These are phyloP conservation scores for Aspergillus pseudoglaucus DNA, from an alignment of 2,329 filamentous ascomycete genomes.

Conservation along the genomic window DNA sequence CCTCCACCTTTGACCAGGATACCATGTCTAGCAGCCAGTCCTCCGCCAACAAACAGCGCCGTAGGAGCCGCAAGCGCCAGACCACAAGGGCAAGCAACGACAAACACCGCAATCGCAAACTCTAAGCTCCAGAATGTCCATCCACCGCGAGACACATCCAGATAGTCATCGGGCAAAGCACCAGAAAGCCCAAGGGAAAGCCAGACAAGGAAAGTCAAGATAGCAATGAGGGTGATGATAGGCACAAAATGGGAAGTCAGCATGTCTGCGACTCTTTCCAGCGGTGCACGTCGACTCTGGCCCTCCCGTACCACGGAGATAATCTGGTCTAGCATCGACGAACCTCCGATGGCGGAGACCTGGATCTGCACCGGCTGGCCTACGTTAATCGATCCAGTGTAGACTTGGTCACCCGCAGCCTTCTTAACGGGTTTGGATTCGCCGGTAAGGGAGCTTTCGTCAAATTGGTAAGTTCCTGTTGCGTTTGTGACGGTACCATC, in stretches of 20 bases:
- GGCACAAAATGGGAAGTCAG: conserved; percentile 46
- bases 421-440: conserved; percentile 44
- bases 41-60: conserved; percentile 76
- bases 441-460: conserved; percentile 80
- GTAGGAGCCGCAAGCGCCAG: conserved; percentile 80
- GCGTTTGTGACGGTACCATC: conserved; percentile 59
- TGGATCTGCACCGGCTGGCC: conserved; percentile 39
- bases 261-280: conserved; percentile 43
- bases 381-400: conserved; percentile 43
- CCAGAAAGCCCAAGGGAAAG: conserved; percentile 40
- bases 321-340: conserved; percentile 47
- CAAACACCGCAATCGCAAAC: conserved; percentile 76
- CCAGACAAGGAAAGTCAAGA: conserved; percentile 44
- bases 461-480: conserved; percentile 61
- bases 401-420: conserved; percentile 36
- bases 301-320: conserved; percentile 45
- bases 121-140: conserved; percentile 52
- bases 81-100: conserved; percentile 79
- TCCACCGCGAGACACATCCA: conserved; percentile 41
- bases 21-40: conserved; percentile 69
- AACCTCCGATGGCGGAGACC: conserved; percentile 40
- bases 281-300: conserved; percentile 43
- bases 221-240: conserved; percentile 42
- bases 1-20: conserved; percentile 80
- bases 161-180: conserved; percentile 43